A percentile compares a stretch with the other conserved stretches of the same genome.
phyloP scores from a whole-genome alignment of 1,284 basidiomycete species.

The Fomitopsis schrenkii region DNA sequence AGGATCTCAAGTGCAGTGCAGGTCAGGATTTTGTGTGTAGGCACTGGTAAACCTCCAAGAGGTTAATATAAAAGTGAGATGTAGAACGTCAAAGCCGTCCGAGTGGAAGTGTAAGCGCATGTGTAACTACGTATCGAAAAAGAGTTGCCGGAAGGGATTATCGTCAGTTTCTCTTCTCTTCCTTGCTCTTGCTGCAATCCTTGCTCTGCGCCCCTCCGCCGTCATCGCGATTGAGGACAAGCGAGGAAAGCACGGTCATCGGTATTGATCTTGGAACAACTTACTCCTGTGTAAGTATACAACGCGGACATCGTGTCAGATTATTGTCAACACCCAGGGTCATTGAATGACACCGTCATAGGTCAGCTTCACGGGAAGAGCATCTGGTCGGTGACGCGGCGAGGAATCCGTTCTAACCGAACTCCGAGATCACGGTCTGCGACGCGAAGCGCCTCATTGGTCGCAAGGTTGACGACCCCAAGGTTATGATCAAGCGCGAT shows the following conservation, averaged over 20 bases:
- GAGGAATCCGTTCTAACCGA: slow-evolving; percentile 78
- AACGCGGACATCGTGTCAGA: slow-evolving; percentile 93
- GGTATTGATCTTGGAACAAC: slow-evolving; percentile 91
- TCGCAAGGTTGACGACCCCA: slow-evolving; percentile 78
- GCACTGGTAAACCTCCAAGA: too few relatives aligned
- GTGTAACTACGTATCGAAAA: too few relatives aligned
- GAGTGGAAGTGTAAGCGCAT: too few relatives aligned
- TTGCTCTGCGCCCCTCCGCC: slow-evolving; percentile 56
- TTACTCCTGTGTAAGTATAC: slow-evolving; percentile 85
- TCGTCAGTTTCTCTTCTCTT: slow-evolving; percentile 64
- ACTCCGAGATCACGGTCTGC: slow-evolving; percentile 93
- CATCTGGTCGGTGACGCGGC: slow-evolving; percentile 82
- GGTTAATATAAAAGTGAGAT: too few relatives aligned
- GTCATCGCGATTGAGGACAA: slow-evolving; percentile 54
- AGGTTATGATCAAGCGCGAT: slow-evolving; percentile 77
- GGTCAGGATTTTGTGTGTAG: too few relatives aligned
- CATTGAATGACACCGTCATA: slow-evolving; percentile 96
- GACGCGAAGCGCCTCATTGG: too few relatives aligned
- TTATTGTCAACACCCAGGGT: slow-evolving; percentile 96
- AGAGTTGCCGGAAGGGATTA: too few relatives aligned
- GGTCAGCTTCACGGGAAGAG: slow-evolving; percentile 91
- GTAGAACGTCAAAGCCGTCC: too few relatives aligned
- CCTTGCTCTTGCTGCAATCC: slow-evolving; percentile 59
- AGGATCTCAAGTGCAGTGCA: too few relatives aligned
- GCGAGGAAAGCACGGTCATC: slow-evolving; percentile 79